A percentile compares a stretch with the other conserved stretches of the same genome.
phyloP scores from a whole-genome alignment of 2,329 filamentous ascomycete genomes.

The Colletotrichum sp. region DNA sequence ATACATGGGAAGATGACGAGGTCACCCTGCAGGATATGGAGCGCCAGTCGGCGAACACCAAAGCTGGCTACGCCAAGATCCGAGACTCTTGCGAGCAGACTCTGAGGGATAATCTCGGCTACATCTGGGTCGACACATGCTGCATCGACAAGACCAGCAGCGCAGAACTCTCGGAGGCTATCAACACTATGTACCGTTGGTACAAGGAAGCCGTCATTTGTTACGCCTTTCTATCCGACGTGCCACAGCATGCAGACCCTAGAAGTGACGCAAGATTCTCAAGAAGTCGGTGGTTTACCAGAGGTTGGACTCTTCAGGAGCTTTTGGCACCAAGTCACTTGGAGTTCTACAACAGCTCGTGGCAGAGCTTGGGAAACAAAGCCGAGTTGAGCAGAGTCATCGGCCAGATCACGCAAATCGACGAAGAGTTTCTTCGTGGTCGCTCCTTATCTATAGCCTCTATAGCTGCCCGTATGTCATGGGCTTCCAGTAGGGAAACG shows the following conservation, averaged over 20 bases:
- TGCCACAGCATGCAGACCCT: too few relatives aligned
- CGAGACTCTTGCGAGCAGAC: slow-evolving; percentile 22
- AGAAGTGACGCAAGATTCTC: too few relatives aligned
- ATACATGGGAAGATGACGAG: slow-evolving; percentile 37
- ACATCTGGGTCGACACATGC: slow-evolving; percentile 21
- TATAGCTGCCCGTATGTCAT: too few relatives aligned
- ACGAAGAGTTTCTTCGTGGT: too few relatives aligned
- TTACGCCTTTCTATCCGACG: slow-evolving; percentile 12
- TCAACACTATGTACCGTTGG: slow-evolving; percentile 14
- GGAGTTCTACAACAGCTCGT: too few relatives aligned
- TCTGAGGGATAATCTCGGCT: neutral
- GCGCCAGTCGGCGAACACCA: neutral
- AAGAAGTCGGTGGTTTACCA: too few relatives aligned
- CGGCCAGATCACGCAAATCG: too few relatives aligned
- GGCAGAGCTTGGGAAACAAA: too few relatives aligned
- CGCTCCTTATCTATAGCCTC: too few relatives aligned
- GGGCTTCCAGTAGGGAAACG: too few relatives aligned
- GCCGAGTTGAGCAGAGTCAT: too few relatives aligned
- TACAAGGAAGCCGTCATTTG: slow-evolving; percentile 6
- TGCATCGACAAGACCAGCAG: slow-evolving; percentile 21
- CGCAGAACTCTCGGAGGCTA: slow-evolving; percentile 9
- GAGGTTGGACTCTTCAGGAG: slow-evolving; percentile 28
- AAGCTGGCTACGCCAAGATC: slow-evolving; percentile 27
- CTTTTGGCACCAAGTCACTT: too few relatives aligned
- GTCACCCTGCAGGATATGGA: slow-evolving; percentile 29